A percentile compares a stretch with the other conserved stretches of the same genome.
These are phyloP conservation scores for Wickerhamiella nectarea DNA, from an alignment of 805 yeast species.

Conservation along the genomic window DNA sequence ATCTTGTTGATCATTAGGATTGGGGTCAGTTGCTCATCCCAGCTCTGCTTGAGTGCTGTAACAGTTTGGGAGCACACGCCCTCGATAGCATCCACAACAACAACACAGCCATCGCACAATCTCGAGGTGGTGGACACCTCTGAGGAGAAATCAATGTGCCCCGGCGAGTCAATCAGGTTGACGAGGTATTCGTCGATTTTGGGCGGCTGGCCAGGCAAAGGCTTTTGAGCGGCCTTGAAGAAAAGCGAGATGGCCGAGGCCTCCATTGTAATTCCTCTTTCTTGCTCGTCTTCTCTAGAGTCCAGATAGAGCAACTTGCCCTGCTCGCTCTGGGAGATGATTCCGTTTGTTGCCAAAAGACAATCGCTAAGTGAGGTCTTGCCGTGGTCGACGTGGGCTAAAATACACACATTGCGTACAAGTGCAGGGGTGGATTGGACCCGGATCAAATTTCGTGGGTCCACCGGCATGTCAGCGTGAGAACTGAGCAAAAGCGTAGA, in stretches of 20 bases:
- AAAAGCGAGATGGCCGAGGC: slow-evolving; percentile 89
- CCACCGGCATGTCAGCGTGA: slow-evolving; percentile 31
- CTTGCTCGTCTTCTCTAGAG: slow-evolving; percentile 89
- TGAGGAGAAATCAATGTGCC: slow-evolving; percentile 94
- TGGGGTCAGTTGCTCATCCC: slow-evolving; percentile 86
- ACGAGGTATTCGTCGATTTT: slow-evolving; percentile 62
- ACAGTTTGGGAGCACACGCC: slow-evolving; percentile 98
- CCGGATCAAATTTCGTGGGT: slow-evolving; percentile 47
- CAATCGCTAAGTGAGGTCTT: slow-evolving; percentile 92
- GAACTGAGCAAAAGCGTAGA: not conserved
- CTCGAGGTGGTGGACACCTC: slow-evolving; percentile 95
- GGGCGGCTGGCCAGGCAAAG: slow-evolving; percentile 22
- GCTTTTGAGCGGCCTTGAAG: slow-evolving; percentile 49
- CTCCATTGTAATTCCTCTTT: slow-evolving; percentile 96
- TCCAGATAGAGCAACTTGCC: slow-evolving; percentile 90
- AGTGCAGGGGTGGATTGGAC: slow-evolving; percentile 57
- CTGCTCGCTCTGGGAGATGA: slow-evolving; percentile 86
- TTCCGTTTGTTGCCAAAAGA: slow-evolving; percentile 85
- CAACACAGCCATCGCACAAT: slow-evolving; percentile 92
- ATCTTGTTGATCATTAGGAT: slow-evolving; percentile 80
- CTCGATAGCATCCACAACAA: slow-evolving; percentile 90
- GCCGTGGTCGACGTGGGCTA: slow-evolving; percentile 98
- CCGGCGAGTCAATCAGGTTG: slow-evolving; percentile 94
- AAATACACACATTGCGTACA: slow-evolving; percentile 80
- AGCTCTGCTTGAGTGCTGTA: slow-evolving; percentile 85